phyloP scores from a whole-genome alignment of 139 green algal genomes.

The Closterium sp. region DNA sequence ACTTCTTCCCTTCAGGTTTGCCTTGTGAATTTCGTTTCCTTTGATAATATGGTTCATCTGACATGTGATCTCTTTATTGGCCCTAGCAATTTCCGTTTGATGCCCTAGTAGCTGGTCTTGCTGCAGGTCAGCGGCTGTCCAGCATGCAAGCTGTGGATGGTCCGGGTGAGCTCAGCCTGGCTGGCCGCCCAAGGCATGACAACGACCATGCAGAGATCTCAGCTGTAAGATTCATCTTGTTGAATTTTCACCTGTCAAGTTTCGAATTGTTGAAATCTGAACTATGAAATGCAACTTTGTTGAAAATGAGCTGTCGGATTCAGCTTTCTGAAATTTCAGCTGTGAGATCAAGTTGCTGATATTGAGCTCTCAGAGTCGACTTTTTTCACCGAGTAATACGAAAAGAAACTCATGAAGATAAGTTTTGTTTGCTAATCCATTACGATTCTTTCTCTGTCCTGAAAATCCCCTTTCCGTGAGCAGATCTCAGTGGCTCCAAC shows the following conservation, averaged over 20 bases:
- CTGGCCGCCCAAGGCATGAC: slow-evolving; percentile 54
- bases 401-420: too few species aligned
- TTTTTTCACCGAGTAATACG: too few species aligned
- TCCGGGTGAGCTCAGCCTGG: slow-evolving; percentile 25
- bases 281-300: too few species aligned
- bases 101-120: not conserved
- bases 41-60: not conserved
- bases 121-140: not conserved
- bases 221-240: not conserved
- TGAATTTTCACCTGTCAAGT: not conserved
- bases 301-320: not conserved
- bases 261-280: too few species aligned
- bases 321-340: not conserved
- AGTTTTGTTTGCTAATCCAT: too few species aligned
- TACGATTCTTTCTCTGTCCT: too few species aligned
- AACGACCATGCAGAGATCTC: slow-evolving; percentile 57
- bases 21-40: not conserved
- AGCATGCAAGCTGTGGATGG: slow-evolving; percentile 20
- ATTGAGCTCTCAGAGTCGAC: too few species aligned
- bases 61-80: not conserved
- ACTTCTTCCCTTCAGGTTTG: slow-evolving; percentile 13
- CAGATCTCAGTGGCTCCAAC: slow-evolving; percentile 60
- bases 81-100: not conserved
- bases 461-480: not conserved
- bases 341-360: too few species aligned